Evolutionary conservation across 768 basidiomycete species (phyloP).

Genomic region (Russula dissimulans): DNA sequence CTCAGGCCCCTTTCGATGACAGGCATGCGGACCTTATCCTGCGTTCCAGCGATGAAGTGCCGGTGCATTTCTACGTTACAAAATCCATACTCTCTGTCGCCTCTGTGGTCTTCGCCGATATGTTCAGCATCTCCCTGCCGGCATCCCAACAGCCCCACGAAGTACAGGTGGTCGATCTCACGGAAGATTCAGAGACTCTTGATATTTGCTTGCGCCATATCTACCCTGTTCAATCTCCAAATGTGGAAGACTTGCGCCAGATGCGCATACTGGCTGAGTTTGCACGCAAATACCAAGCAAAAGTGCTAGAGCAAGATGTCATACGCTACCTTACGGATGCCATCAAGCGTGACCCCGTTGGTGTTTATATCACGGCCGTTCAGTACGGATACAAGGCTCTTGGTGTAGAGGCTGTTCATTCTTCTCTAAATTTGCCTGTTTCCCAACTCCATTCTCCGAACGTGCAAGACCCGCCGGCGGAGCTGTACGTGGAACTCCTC

Average conservation of each 20-base stretch:
- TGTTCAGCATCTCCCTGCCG: neutral
- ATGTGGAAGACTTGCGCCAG: neutral
- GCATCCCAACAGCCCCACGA: neutral
- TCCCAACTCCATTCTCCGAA: neutral
- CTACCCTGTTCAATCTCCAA: neutral
- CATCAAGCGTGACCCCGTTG: slow-evolving; percentile 5
- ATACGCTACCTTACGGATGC: neutral
- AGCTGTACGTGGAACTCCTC: neutral
- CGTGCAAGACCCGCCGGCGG: neutral
- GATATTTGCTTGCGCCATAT: slow-evolving; percentile 7
- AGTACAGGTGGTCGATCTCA: neutral
- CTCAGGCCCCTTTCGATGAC: neutral
- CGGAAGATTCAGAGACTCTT: slow-evolving; percentile 3
- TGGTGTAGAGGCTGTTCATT: neutral
- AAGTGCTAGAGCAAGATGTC: too few relatives aligned
- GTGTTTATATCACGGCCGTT: slow-evolving; percentile 1
- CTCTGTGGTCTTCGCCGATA: slow-evolving; percentile 2
- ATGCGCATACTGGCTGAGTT: slow-evolving; percentile 1
- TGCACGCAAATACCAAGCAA: slow-evolving; percentile 9
- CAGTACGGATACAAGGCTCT: neutral
- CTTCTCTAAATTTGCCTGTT: neutral
- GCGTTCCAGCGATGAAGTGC: neutral
- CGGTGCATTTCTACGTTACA: neutral
- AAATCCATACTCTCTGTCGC: slow-evolving; percentile 1
- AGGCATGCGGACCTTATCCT: neutral